Evolutionary conservation across 768 basidiomycete species (phyloP), one percentile per base, ranked within the genome.

Genomic region (Tephrocybe rancida): DNA sequence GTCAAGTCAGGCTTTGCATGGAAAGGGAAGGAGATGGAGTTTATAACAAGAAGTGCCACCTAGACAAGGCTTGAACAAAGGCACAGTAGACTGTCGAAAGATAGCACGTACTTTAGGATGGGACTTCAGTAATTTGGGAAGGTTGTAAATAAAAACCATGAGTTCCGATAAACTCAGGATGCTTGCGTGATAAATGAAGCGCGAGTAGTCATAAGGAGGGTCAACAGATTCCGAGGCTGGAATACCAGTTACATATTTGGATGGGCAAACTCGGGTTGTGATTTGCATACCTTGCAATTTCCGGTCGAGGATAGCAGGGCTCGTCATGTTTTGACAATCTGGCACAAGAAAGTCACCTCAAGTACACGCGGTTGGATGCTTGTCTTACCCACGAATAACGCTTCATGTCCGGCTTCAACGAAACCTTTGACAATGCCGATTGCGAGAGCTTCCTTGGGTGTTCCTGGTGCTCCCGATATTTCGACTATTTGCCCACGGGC

Each of bases 381-480:
- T 61, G 73, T 19, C 47, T 68, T 67, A 89, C 90, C 90, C 54
- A 86, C 71, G 58, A 90, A 85, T 19, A 91, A 66, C 5, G 86
- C 77, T n/a, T 78, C 76, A 43, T 82, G 74, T 0, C 72, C 72
- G 3, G 70, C 66, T 53, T 80, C 69, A 2, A 80, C 68, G 50
- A 86, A 83, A 3, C 69, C 74, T 29, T 69, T 64, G 13, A 78
- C 75, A 41, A 88, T 75, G 46, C 77, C 74, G 13, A 78, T 67
- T 8, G 80, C 80, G 7, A 90, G 57, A 11, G 61, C 63, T 53
- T 86, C 86, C 58, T 88, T 91, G 9, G 81, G 79, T 34, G 81
- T 78, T 44, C 90, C 90, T 0, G 90, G 89, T 41, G 88, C 86
- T 0, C 90, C 89, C 26, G 87, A 87, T 59, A 92, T 71, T 69